These are phyloP conservation scores for Eucalyptus shirleyi DNA, from an alignment of 345 rosid genomes.

Conservation along the genomic window DNA sequence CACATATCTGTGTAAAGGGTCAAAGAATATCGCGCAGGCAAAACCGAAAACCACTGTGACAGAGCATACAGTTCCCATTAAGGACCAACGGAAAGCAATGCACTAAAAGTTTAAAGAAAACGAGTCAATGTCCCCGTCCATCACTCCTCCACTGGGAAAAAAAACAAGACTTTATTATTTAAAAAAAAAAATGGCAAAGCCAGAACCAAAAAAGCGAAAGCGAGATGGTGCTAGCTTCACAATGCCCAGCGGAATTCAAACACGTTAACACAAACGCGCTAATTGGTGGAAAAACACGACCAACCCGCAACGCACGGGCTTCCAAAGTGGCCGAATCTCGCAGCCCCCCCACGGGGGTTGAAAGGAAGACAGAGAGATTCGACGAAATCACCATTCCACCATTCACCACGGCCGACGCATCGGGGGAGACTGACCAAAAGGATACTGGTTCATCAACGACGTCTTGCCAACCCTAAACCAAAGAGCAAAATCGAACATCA, in stretches of 20 bases:
- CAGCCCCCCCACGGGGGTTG: background rate
- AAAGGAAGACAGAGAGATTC: background rate
- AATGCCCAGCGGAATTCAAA: background rate
- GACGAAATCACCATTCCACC: background rate
- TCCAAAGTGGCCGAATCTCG: background rate
- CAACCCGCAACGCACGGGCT: background rate
- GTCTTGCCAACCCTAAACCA: conserved; percentile 94
- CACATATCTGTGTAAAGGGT: conserved; percentile 18
- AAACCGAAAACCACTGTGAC: background rate
- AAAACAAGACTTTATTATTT: background rate
- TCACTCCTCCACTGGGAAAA: background rate
- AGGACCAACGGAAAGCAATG: background rate
- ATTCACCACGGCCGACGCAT: background rate
- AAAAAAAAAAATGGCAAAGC: background rate
- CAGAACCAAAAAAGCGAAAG: background rate
- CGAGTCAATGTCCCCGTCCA: background rate
- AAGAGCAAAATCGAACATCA: background rate
- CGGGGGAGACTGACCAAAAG: conserved; percentile 7
- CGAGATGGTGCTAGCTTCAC: background rate
- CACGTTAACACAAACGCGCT: background rate
- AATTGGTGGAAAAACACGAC: background rate
- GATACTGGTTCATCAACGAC: conserved; percentile 99
- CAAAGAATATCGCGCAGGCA: background rate
- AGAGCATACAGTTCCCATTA: background rate
- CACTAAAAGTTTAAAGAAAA: background rate